Base-by-base conservation (phyloP, 768 basidiomycete genomes). In the Pisolithus tinctorius region DNA sequence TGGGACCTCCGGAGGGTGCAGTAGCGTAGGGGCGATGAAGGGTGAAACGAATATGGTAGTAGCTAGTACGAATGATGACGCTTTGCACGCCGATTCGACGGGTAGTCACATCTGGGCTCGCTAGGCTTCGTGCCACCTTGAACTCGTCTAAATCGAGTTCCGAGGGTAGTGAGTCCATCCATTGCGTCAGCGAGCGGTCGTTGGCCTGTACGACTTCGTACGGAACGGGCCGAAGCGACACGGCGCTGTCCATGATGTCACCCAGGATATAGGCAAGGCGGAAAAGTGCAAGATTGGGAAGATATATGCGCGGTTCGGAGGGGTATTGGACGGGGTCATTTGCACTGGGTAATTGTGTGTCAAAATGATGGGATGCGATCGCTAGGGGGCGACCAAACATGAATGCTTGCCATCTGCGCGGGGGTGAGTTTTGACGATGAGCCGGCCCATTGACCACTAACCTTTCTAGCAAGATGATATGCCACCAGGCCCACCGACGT, bases 401-500 rank as follows among this genome's bases (percentile, higher is more conserved):
- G 69, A 92, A 91, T 0, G 88, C 85, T 63, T 91, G 88, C 89
- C 89, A 92, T 56, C 88, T 88, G 61, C 17, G 43, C 39, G 52
- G 34, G 39, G 9, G 47, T 53, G 56, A 48, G 52, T 45, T 44
- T 45, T 47, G 27, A 34, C 43, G n/a, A 55, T 9, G 31, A 7
- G 4, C 31, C 5, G 31, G 50, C 56, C 52, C 40, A 13, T 48
- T 25, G 48, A 37, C 23, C n/a, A 60, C 79, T 34, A 48, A 86
- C 87, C 88, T 75, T 71, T 91, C 89, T 30, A 90, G 74, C 48
- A 88, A 72, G 36, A 92, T 68, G 54, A 88, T 87, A 66, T 92
- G 87, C 89, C 89, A 92, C 89, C 89, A 92, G 6, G 87, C 86
- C 89, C 89, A 91, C 49, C 89, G 74, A 47, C 90, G 74, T 51